phyloP scores from a whole-genome alignment of 2,329 filamentous ascomycete species.

The Sordariomycetes sp. region DNA sequence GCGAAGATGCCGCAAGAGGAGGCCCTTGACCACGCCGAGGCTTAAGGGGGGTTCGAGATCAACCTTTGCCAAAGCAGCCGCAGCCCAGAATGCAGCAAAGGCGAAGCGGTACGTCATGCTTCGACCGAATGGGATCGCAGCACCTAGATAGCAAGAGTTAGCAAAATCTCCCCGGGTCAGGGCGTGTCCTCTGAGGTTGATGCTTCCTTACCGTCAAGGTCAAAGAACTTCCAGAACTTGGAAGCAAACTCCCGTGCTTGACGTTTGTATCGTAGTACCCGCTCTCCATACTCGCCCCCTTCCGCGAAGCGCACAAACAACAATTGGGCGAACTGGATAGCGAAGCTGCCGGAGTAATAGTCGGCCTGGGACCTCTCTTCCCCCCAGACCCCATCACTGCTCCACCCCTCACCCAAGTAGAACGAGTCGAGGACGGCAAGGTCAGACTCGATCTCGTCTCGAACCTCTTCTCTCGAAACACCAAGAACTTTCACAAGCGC shows the following conservation, averaged over 20 bases:
- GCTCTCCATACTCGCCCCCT: slow-evolving; percentile 22
- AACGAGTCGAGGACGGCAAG: slow-evolving; percentile 32
- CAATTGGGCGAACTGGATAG: slow-evolving; percentile 39
- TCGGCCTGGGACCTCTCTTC: slow-evolving; percentile 29
- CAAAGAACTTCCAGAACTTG: not conserved
- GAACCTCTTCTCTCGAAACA: slow-evolving; percentile 19
- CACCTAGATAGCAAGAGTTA: slow-evolving; percentile 19
- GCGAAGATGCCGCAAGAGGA: slow-evolving; percentile 35
- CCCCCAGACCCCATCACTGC: slow-evolving; percentile 30
- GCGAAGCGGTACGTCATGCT: slow-evolving; percentile 41
- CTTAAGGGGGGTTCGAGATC: slow-evolving; percentile 24
- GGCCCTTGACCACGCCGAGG: slow-evolving; percentile 31
- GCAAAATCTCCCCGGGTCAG: not conserved
- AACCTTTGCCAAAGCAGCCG: slow-evolving; percentile 28
- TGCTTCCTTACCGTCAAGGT: not conserved
- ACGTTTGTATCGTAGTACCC: slow-evolving; percentile 39
- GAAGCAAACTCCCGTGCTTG: slow-evolving; percentile 20
- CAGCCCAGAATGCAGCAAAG: slow-evolving; percentile 35
- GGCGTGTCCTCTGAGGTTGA: not conserved
- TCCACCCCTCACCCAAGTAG: slow-evolving; percentile 33
- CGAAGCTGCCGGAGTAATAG: slow-evolving; percentile 43
- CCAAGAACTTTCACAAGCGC: slow-evolving; percentile 30
- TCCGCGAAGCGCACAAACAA: slow-evolving; percentile 30
- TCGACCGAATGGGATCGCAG: slow-evolving; percentile 39
- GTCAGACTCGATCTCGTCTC: slow-evolving; percentile 26